phyloP scores from a whole-genome alignment of 2,329 filamentous ascomycete genomes.

The Pseudocercospora pini-densiflorae region DNA sequence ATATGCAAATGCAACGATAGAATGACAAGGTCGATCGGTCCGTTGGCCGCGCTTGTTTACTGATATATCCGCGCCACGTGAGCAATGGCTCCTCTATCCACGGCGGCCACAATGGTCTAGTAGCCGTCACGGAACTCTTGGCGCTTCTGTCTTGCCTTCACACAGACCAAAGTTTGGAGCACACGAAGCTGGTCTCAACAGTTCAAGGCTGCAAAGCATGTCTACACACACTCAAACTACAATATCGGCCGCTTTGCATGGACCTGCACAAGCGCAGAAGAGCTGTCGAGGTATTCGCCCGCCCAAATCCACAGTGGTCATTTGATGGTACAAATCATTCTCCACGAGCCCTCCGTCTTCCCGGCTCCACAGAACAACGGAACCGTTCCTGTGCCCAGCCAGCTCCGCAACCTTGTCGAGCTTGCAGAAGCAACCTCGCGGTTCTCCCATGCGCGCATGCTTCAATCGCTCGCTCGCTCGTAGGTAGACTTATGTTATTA shows the following conservation, averaged over 20 bases:
- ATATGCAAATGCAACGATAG: background rate
- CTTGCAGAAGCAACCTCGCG: background rate
- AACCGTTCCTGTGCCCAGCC: constrained; percentile 5
- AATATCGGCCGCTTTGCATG: background rate
- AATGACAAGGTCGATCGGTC: background rate
- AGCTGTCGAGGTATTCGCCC: background rate
- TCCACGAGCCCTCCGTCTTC: background rate
- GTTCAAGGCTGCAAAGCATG: background rate
- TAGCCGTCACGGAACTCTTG: background rate
- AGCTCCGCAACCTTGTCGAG: constrained; percentile 12
- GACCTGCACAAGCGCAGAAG: background rate
- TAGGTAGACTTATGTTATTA: constrained; percentile 1
- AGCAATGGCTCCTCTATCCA: background rate
- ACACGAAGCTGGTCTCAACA: background rate
- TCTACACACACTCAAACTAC: background rate
- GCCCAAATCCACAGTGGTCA: background rate
- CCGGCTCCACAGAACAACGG: constrained; percentile 4
- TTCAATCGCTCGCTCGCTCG: background rate
- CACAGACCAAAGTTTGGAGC: background rate
- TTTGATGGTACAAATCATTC: background rate
- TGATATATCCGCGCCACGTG: background rate
- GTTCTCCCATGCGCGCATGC: constrained; percentile 2
- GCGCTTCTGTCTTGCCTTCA: background rate
- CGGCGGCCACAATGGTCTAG: background rate
- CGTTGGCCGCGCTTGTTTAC: background rate